A percentile compares a stretch with the other conserved stretches of the same genome.
These are phyloP conservation scores for Candida hispaniensis DNA, from an alignment of 805 yeast species.

Conservation along the genomic window DNA sequence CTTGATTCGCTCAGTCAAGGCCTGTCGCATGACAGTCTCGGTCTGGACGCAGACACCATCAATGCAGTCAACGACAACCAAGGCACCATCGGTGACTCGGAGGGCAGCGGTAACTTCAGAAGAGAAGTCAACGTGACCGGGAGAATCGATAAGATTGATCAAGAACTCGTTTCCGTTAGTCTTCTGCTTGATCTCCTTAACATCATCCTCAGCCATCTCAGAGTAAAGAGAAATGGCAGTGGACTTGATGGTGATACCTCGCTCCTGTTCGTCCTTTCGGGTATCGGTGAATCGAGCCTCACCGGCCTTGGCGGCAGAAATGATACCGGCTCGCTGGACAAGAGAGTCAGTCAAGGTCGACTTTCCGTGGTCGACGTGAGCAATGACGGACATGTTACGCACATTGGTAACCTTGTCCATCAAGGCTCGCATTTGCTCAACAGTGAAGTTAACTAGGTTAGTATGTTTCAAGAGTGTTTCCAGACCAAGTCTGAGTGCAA, in stretches of 20 bases:
- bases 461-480: no score
- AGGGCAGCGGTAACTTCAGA: constrained; percentile 99
- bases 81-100: constrained; percentile 99
- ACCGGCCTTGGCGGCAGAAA: constrained; percentile 99
- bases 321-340: constrained; percentile 99
- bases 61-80: constrained; percentile 97
- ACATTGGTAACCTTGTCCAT: constrained; percentile 99
- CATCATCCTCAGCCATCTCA: constrained; percentile 75
- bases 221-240: constrained; percentile 96
- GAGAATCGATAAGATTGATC: constrained; percentile 97
- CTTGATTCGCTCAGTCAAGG: constrained; percentile 98
- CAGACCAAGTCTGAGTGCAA: no score
- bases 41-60: constrained; percentile 99
- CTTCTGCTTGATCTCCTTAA: constrained; percentile 80
- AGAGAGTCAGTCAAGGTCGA: constrained; percentile 98
- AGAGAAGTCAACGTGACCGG: constrained; percentile 99
- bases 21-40: constrained; percentile 98
- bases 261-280: constrained; percentile 99
- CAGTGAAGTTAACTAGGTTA: constrained; percentile 24
- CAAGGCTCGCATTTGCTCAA: constrained; percentile 86
- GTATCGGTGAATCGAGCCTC: constrained; percentile 99
- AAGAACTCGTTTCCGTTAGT: constrained; percentile 89
- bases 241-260: constrained; percentile 99
- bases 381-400: constrained; percentile 99
- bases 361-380: constrained; percentile 99